Evolutionary conservation across 805 yeast species (phyloP), one percentile per base, ranked within the genome.

Genomic region (Hagleromyces aurorensis): DNA sequence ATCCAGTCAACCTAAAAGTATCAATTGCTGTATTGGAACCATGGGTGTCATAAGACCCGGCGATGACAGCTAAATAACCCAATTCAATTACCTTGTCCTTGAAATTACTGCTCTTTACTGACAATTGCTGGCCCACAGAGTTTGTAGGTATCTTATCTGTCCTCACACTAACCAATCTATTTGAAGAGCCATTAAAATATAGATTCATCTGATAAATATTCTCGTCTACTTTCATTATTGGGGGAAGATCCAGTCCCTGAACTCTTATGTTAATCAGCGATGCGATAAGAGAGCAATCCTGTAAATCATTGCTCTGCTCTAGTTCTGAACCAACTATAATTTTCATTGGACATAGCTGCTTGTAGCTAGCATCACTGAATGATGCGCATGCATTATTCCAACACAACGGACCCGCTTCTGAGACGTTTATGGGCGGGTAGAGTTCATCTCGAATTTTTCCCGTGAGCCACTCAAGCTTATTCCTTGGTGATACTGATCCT

Each of bases 1-100:
- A 85, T 1, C 87, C 85, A 2, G 75, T 63, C 3, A 86, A 41
- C 23, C 73, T 54, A 43, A 59, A 82, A 0, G 81, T 68, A 45
- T 82, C 95, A 9, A 67, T 59, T 2, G 80, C 79, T 46, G 82
- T 72, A 48, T 85, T 83, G 0, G 94, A 83, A 0, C 96, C 96
- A 1, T 50, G 45, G 26, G 75, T 70, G n/a, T 61, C 60, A 43
- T 78, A 78, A 3, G 84, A 79, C 3, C 61, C 57, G 1, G 74
- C 72, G 55, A 65, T 53, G 0, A 78, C 50, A 42, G 72, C 71
- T 35, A 85, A 57, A 45, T 72, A 80, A 0, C 93, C 91, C 43
- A 80, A 76, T 51, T 86, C 95, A 1, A 82, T 40, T n/a, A 83
- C 22, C 29, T 41, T 46, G 32, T 52, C 45, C 3, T 14, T 14